These are phyloP conservation scores for Amniculicola lignicola DNA, from an alignment of 495 filamentous ascomycete genomes.

Conservation along the genomic window DNA sequence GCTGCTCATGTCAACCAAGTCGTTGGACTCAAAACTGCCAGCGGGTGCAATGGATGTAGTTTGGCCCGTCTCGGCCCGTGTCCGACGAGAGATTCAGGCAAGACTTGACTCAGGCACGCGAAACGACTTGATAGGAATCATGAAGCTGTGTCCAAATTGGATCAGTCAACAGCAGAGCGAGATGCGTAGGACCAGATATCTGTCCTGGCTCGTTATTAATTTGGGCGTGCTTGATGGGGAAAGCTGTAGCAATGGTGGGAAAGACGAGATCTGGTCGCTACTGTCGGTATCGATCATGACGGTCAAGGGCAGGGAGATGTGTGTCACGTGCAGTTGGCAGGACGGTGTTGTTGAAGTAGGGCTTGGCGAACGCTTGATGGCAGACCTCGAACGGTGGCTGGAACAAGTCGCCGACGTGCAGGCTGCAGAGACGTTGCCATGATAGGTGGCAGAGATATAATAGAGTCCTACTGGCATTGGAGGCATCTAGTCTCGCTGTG, in stretches of 20 bases:
- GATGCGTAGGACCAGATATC: constrained; percentile 1
- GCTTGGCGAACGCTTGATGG: constrained; percentile 12
- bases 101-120: constrained; percentile 8
- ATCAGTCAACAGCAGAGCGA: constrained; percentile 5
- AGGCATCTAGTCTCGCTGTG: too few species aligned
- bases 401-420: too few species aligned
- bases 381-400: constrained; percentile 17
- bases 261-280: constrained; percentile 11
- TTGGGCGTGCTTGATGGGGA: constrained; percentile 18
- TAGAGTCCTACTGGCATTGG: too few species aligned
- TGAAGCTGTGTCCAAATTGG: constrained; percentile 22
- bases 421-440: too few species aligned
- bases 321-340: constrained; percentile 20
- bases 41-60: constrained; percentile 2
- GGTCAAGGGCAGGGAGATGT: constrained; percentile 16
- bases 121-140: constrained; percentile 24
- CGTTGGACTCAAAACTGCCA: constrained; percentile 6
- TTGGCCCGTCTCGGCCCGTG: constrained; percentile 10
- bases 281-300: constrained; percentile 21
- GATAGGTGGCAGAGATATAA: too few species aligned
- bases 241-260: background rate
- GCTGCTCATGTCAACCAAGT: background rate
- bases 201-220: constrained; percentile 27
- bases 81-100: constrained; percentile 13
- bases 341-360: constrained; percentile 11